Evolutionary conservation across 2,329 filamentous ascomycete species (phyloP).

Genomic region (Epichloe scottii): DNA sequence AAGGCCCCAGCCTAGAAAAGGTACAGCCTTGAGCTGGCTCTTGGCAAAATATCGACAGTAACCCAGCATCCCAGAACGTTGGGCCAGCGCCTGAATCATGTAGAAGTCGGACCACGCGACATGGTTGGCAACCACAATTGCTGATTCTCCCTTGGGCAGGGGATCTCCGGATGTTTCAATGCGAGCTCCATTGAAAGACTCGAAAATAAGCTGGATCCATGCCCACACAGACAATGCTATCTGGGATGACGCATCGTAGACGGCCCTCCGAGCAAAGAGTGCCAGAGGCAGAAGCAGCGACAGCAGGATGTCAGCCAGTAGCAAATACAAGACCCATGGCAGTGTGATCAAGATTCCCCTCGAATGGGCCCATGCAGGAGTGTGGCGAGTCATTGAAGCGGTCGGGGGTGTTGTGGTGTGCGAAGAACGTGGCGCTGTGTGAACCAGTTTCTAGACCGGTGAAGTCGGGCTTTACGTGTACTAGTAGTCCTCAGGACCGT

Average conservation of each 20-base stretch:
- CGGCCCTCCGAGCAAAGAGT: constrained; percentile 32
- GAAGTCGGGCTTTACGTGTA: no score
- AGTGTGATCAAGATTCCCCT: constrained; percentile 30
- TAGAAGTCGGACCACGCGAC: constrained; percentile 52
- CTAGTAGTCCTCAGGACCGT: background rate
- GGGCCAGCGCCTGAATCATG: constrained; percentile 46
- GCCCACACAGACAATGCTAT: constrained; percentile 43
- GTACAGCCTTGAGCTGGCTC: constrained; percentile 43
- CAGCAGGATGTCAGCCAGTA: constrained; percentile 37
- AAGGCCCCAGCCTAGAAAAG: constrained; percentile 50
- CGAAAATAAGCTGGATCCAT: constrained; percentile 46
- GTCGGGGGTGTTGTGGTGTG: background rate
- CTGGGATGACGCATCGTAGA: constrained; percentile 41
- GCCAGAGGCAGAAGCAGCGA: constrained; percentile 36
- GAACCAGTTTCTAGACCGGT: no score
- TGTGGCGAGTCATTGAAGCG: constrained; percentile 7
- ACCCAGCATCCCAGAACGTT: constrained; percentile 43
- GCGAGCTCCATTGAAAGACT: constrained; percentile 36
- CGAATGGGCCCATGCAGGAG: constrained; percentile 20
- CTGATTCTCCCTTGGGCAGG: constrained; percentile 41
- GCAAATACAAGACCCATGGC: constrained; percentile 42
- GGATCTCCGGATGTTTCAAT: constrained; percentile 41
- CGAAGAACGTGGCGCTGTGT: no score
- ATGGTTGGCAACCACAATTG: constrained; percentile 48
- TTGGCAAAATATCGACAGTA: constrained; percentile 52